Base-by-base conservation (phyloP, 192 early-diverging fungal species). In the Jimgerdemannia lactiflua region DNA sequence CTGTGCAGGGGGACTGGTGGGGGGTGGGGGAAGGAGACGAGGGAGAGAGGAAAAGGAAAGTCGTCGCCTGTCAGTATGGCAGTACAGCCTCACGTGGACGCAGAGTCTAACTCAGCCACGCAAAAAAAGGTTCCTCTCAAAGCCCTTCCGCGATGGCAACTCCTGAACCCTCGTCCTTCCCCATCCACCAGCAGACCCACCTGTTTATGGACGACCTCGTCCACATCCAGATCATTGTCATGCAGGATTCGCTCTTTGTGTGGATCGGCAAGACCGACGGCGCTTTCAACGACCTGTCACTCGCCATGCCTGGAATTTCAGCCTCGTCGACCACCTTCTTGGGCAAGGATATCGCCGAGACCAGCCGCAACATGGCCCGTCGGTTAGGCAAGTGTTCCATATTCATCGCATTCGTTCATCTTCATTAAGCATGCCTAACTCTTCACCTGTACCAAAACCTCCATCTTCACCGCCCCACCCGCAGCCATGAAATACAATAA, bases 131-230 rank as follows among this genome's bases (percentile, higher is more conserved):
- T 59, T 59, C 49, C 49, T 59, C 49, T 14, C 6, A 59, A 59
- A 59, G 8, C 49, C 0, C 42, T 17, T 42, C 65, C 19, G n/a
- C 72, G 2, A 64, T 42, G 42, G 40, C 43, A 54, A 71, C n/a
- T 17, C 43, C 67, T 64, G 43, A 42, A 73, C 19, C 19, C 10
- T 44, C 59, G 65, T 18, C 64, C 4, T 78, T 82, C 43, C 42
- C 73, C 20, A 73, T 82, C 40, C 76, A 82, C 44, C 80, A 78
- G 69, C 59, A 67, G 39, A 82, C 77, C 2, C 77, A 82, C 44
- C 18, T 78, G 40, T 82, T 75, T 76, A 39, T 78, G 8, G 67
- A 70, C 1, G 77, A 82, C 29, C 73, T 74, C 43, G 70, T 82
- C 4, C 63, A 73, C 41, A 76, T 82, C 43, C 80, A 82, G 75